phyloP scores from a whole-genome alignment of 768 basidiomycete genomes.

The Chalciporus sphaerocephalus region DNA sequence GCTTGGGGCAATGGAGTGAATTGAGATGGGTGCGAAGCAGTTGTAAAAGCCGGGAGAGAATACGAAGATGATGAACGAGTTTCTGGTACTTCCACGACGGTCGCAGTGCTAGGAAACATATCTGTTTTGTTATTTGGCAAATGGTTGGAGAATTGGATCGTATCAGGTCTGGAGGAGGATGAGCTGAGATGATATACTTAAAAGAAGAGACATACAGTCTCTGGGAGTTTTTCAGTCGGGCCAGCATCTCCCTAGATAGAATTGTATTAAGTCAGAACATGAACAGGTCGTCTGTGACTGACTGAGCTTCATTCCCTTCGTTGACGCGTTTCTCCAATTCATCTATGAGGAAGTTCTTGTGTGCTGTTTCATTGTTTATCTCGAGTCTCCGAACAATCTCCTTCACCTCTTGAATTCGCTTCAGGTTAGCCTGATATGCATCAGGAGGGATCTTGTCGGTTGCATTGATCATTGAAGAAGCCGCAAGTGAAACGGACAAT shows the following conservation, averaged over 20 bases:
- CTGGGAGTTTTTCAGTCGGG: slow-evolving; percentile 12
- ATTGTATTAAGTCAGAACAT: slow-evolving; percentile 3
- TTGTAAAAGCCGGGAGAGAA: background rate
- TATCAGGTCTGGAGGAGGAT: slow-evolving; percentile 11
- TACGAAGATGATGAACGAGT: slow-evolving; percentile 6
- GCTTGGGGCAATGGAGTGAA: slow-evolving; percentile 3
- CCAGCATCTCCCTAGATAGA: slow-evolving; percentile 19
- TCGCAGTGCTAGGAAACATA: slow-evolving; percentile 32
- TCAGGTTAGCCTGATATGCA: slow-evolving; percentile 22
- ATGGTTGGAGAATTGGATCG: slow-evolving; percentile 14
- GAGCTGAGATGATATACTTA: background rate
- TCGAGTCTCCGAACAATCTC: slow-evolving; percentile 29
- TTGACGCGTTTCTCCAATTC: slow-evolving; percentile 35
- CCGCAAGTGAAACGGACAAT: slow-evolving; percentile 14
- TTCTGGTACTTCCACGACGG: slow-evolving; percentile 32
- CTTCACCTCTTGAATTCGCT: slow-evolving; percentile 29
- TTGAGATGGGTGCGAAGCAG: background rate
- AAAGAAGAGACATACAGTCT: slow-evolving; percentile 12
- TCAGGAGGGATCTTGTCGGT: slow-evolving; percentile 19
- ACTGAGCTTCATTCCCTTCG: slow-evolving; percentile 47
- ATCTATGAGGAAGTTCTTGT: slow-evolving; percentile 31
- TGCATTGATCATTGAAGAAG: slow-evolving; percentile 24
- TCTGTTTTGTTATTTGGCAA: slow-evolving; percentile 8
- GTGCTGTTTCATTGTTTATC: slow-evolving; percentile 39
- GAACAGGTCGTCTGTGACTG: slow-evolving; percentile 10